A percentile compares a stretch with the other conserved stretches of the same genome.
These are phyloP conservation scores for Colletotrichum shisoi DNA, from an alignment of 2,329 filamentous ascomycete genomes.

Conservation along the genomic window DNA sequence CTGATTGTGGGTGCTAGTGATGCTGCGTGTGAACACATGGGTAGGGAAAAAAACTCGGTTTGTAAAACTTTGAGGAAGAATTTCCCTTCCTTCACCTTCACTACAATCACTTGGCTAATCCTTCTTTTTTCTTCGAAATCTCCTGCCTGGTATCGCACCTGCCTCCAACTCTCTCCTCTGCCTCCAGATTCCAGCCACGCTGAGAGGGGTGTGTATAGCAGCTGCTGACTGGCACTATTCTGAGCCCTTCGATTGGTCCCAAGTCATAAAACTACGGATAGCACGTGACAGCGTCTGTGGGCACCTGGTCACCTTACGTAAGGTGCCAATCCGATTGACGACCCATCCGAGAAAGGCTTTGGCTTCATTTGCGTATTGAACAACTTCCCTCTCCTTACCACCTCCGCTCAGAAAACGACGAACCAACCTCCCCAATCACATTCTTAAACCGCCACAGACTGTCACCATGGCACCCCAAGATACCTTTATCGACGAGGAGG, in stretches of 20 bases:
- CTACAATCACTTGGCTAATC: accelerated
- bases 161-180: background rate
- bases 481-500: constrained; percentile 75
- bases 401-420: constrained; percentile 32
- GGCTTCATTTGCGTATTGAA: constrained; percentile 37
- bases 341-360: constrained; percentile 39
- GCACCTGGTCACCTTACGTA: constrained; percentile 25
- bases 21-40: background rate
- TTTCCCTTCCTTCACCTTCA: background rate
- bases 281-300: constrained; percentile 23
- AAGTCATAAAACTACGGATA: background rate
- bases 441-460: constrained; percentile 33
- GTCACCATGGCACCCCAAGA: constrained; percentile 71
- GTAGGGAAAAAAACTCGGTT: background rate
- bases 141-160: background rate
- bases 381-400: constrained; percentile 41
- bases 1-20: background rate
- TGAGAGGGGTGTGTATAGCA: constrained; percentile 24
- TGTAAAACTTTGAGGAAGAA: accelerated
- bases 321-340: constrained; percentile 22
- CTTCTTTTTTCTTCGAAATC: background rate
- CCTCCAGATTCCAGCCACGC: background rate
- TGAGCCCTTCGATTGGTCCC: constrained; percentile 18
- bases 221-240: constrained; percentile 35
- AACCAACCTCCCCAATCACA: constrained; percentile 24